Evolutionary conservation across 139 green algal genomes (phyloP).

Genomic region (Astrephomene gubernaculifera): DNA sequence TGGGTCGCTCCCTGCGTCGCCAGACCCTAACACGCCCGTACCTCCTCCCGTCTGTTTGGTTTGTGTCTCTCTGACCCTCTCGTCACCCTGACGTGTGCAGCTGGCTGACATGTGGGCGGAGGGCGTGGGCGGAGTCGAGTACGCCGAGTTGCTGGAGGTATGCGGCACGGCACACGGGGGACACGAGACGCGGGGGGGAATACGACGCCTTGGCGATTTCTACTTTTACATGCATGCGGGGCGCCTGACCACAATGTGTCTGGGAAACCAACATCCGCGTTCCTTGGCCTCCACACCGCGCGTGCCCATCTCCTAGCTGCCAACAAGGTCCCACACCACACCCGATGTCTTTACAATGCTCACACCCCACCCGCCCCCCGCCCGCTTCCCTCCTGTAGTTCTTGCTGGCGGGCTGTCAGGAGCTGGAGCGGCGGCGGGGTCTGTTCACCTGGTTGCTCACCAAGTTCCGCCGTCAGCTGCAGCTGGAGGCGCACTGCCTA

Average conservation of each 20-base stretch:
- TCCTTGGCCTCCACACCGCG: neutral
- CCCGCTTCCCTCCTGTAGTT: neutral
- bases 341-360: too few species aligned
- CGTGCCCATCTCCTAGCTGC: neutral
- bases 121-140: neutral
- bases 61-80: too few species aligned
- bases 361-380: too few species aligned
- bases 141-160: conserved; percentile 27
- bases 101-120: conserved; percentile 38
- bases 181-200: neutral
- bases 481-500: neutral
- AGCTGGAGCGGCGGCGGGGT: conserved; percentile 17
- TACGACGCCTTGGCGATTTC: too few species aligned
- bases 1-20: neutral
- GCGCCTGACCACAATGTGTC: neutral
- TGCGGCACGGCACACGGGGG: neutral
- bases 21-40: neutral
- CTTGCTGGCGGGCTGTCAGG: neutral
- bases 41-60: neutral
- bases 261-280: neutral
- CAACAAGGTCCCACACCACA: neutral
- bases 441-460: neutral
- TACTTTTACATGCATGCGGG: too few species aligned
- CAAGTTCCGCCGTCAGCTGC: neutral
- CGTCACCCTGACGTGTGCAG: too few species aligned